phyloP scores from a whole-genome alignment of 371 early-diverging fungal species.

The Circinella minor region DNA sequence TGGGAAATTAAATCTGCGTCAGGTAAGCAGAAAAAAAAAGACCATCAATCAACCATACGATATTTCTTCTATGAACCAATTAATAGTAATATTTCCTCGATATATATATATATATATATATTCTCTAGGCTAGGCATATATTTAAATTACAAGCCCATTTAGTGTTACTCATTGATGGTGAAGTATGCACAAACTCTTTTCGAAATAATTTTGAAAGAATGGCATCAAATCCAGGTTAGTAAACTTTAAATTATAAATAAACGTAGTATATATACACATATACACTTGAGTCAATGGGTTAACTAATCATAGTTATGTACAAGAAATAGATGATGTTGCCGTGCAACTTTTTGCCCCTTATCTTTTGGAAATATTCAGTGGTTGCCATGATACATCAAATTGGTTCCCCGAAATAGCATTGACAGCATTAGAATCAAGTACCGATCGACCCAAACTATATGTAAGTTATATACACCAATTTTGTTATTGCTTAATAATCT shows the following conservation, averaged over 20 bases:
- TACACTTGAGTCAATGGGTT: not conserved
- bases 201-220: not conserved
- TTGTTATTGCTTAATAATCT: not conserved
- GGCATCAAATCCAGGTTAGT: not conserved
- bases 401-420: slow-evolving; percentile 11
- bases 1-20: not conserved
- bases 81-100: not conserved
- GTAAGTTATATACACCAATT: not conserved
- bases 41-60: no score
- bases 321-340: not conserved
- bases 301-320: no score
- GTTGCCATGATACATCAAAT: not conserved
- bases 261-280: not conserved
- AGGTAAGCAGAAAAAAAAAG: not conserved
- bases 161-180: not conserved
- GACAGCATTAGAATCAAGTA: not conserved
- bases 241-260: not conserved
- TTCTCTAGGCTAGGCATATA: not conserved
- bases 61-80: not conserved
- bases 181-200: not conserved
- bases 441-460: not conserved
- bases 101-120: not conserved
- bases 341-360: not conserved
- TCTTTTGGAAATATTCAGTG: not conserved
- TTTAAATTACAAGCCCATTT: not conserved